These are phyloP conservation scores for Penicillium sp. DNA, from an alignment of 2,329 filamentous ascomycete species.

Conservation along the genomic window DNA sequence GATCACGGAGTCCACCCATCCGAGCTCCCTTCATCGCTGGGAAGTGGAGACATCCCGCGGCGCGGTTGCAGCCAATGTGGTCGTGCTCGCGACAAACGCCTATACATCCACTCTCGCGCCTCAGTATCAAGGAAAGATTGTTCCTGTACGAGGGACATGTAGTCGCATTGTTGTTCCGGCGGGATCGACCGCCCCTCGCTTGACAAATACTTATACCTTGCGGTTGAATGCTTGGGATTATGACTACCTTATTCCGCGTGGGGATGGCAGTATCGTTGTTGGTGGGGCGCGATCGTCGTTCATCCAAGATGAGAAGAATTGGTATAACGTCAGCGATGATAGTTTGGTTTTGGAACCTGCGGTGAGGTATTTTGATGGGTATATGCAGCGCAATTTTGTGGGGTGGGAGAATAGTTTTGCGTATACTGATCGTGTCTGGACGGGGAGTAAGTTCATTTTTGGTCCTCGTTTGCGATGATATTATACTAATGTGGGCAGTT, in stretches of 20 bases:
- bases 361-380: slow-evolving; percentile 40
- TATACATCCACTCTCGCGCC: slow-evolving; percentile 79
- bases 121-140: slow-evolving; percentile 66
- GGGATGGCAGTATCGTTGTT: slow-evolving; percentile 58
- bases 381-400: slow-evolving; percentile 39
- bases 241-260: slow-evolving; percentile 66
- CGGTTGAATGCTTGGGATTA: slow-evolving; percentile 59
- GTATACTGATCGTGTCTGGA: slow-evolving; percentile 35
- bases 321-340: slow-evolving; percentile 53
- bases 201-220: slow-evolving; percentile 59
- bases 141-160: slow-evolving; percentile 67
- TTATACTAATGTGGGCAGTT: slow-evolving; percentile 32
- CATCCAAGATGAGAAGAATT: slow-evolving; percentile 27
- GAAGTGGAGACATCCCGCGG: slow-evolving; percentile 66
- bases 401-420: slow-evolving; percentile 39
- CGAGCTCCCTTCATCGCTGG: slow-evolving; percentile 16
- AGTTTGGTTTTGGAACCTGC: slow-evolving; percentile 49
- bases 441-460: slow-evolving; percentile 31
- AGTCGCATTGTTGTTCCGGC: slow-evolving; percentile 32
- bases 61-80: slow-evolving; percentile 59
- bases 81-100: slow-evolving; percentile 79
- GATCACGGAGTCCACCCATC: slow-evolving; percentile 25
- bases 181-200: slow-evolving; percentile 23
- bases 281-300: slow-evolving; percentile 59
- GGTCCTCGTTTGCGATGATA: neutral